Base-by-base conservation (phyloP, 2,329 filamentous ascomycete genomes). In the Xylariaceae sp. region DNA sequence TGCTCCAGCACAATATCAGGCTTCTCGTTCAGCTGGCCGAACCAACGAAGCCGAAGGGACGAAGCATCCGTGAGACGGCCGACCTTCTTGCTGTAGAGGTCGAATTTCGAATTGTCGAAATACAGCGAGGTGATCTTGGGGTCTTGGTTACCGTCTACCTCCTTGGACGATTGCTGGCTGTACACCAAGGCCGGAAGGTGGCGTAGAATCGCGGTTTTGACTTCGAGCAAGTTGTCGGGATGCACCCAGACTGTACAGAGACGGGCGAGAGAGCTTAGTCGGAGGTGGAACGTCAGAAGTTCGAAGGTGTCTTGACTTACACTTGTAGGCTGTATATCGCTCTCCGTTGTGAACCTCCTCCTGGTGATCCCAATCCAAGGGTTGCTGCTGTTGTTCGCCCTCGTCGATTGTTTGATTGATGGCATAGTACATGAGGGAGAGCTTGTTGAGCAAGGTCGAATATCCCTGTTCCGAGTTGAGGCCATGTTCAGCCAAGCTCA, bases 381-480 rank as follows among this genome's bases (percentile, higher is more conserved):
- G 67, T 28, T 62, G 60, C 36, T 61, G 59, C 26, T 61, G 59
- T 26, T 61, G 62, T 15, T 66, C 62, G 26, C 62, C 65, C 29
- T 76, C 76, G 44, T 90, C 84, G 16, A 94, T 70, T 48, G 87
- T 81, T 64, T 95, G 86, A 39, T 88, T 83, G 44, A 94, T 83
- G 60, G 92, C 94, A 52, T 87, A 94, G 69, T 96, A 97, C 83
- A 97, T 92, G 52, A 90, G 81, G 19, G 89, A 96, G 46, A 98
- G 74, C 56, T 87, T 84, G 68, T 89, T 94, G 32, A 97, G 74
- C 50, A 98, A 69, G 8, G 90, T 88, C 43, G 87, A 84, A 66
- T 96, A 96, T 53, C 87, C 86, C 50, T 73, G 67, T 62, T 97
- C 92, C 42, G 87, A 90, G 67, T 97, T 95, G 73, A 98, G 94